A percentile compares a stretch with the other conserved stretches of the same genome.
Evolutionary conservation across 768 basidiomycete genomes (phyloP).

Genomic region (Podaxis mareebaensis): DNA sequence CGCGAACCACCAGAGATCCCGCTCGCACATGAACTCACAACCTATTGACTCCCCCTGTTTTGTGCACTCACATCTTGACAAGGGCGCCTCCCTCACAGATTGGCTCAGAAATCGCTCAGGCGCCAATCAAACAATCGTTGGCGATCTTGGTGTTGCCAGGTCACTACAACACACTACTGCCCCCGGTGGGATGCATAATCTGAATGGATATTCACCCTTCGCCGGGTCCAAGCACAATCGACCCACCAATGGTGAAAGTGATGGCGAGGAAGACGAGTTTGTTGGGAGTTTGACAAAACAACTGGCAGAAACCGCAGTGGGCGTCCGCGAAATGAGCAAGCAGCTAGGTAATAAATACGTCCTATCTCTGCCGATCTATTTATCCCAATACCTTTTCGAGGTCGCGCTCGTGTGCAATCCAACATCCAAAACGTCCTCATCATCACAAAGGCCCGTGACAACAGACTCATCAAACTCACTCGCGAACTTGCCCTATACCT

Average conservation of each 20-base stretch:
- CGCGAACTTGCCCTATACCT: conserved; percentile 92
- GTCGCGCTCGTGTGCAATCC: conserved; percentile 87
- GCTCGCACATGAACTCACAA: conserved; percentile 28
- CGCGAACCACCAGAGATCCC: conserved; percentile 22
- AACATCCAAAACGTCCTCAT: conserved; percentile 93
- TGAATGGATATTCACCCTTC: conserved; percentile 19
- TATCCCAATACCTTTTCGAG: conserved; percentile 40
- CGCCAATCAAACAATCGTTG: conserved; percentile 24
- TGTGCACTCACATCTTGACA: conserved; percentile 90
- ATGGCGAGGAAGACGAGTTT: conserved; percentile 68
- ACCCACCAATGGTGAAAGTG: conserved; percentile 27
- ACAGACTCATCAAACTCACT: conserved; percentile 92
- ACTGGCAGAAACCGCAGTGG: conserved; percentile 94
- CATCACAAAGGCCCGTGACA: conserved; percentile 97
- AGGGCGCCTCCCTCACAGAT: conserved; percentile 73
- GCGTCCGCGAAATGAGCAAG: conserved; percentile 98
- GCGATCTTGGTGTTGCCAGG: conserved; percentile 51
- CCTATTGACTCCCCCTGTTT: conserved; percentile 80
- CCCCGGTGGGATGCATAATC: conserved; percentile 21
- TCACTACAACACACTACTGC: conserved; percentile 38
- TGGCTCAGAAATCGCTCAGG: conserved; percentile 57
- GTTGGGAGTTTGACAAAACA: conserved; percentile 84
- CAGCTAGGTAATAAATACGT: conserved; percentile 68
- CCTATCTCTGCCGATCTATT: conserved; percentile 5
- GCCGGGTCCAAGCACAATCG: conserved; percentile 17